Conservation (phyloP, 805 yeast genomes). For the Ogataea wickerhamii region DNA sequence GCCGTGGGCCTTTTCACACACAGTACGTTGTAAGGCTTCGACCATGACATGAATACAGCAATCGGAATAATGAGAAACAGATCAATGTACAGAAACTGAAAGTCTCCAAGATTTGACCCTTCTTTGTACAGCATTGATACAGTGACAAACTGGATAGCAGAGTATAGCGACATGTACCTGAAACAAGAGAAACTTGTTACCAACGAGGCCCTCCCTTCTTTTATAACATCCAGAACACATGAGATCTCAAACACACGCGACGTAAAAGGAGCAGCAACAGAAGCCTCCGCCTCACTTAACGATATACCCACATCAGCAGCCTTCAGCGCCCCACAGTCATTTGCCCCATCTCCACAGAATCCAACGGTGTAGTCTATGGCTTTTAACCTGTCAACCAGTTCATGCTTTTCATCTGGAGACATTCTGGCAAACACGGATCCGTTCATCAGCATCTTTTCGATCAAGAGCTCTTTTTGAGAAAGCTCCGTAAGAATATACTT, state of each 20-base stretch:
- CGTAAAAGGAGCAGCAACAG: slow-evolving; percentile 98
- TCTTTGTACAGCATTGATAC: slow-evolving; percentile 80
- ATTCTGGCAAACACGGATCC: slow-evolving; percentile 87
- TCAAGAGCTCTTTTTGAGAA: slow-evolving; percentile 36
- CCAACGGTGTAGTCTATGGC: slow-evolving; percentile 87
- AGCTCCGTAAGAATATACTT: slow-evolving; percentile 64
- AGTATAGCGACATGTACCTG: slow-evolving; percentile 95
- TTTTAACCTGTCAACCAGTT: slow-evolving; percentile 83
- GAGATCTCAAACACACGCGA: slow-evolving; percentile 86
- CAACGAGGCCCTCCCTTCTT: slow-evolving; percentile 91
- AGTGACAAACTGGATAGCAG: slow-evolving; percentile 92
- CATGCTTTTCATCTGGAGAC: slow-evolving; percentile 99
- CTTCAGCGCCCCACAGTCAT: slow-evolving; percentile 97
- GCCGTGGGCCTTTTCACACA: slow-evolving; percentile 86
- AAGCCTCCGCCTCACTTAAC: slow-evolving; percentile 94
- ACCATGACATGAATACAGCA: slow-evolving; percentile 98
- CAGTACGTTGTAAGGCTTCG: slow-evolving; percentile 64
- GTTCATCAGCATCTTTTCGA: slow-evolving; percentile 60
- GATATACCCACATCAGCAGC: slow-evolving; percentile 98
- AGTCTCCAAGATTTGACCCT: slow-evolving; percentile 94
- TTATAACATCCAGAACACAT: slow-evolving; percentile 86
- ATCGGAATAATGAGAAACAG: slow-evolving; percentile 85
- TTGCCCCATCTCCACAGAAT: slow-evolving; percentile 99
- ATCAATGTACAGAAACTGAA: slow-evolving; percentile 94
- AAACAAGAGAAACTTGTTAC: slow-evolving; percentile 96